Conservation (phyloP, 768 basidiomycete genomes). For the Leucosporidium yakuticum region DNA sequence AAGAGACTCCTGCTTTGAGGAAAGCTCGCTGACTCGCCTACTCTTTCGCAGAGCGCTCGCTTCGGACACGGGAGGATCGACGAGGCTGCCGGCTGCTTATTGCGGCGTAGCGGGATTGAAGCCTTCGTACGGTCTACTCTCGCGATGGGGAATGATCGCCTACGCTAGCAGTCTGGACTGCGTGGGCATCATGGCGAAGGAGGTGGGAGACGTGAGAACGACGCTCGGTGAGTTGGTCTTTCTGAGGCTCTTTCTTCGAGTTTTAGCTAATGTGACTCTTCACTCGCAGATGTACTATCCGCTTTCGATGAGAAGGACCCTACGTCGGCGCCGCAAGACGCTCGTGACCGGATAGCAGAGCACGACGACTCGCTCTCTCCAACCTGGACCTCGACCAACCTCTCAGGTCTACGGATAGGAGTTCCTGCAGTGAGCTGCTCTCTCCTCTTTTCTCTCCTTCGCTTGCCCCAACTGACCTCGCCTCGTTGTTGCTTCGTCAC, state of each 20-base stretch:
- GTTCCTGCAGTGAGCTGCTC: conserved; percentile 10
- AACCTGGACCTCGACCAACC: not conserved
- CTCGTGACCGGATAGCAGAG: not conserved
- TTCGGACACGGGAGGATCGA: conserved; percentile 94
- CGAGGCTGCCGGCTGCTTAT: conserved; percentile 85
- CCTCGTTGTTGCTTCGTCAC: not conserved
- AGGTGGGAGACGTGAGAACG: conserved; percentile 50
- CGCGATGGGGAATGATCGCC: conserved; percentile 85
- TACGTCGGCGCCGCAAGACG: conserved; percentile 17
- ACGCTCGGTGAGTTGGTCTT: conserved; percentile 59
- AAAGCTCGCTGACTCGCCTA: not conserved
- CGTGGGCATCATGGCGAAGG: conserved; percentile 69
- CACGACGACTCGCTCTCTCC: not conserved
- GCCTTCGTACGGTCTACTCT: conserved; percentile 87
- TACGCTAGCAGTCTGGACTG: conserved; percentile 95
- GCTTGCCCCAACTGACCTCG: not conserved
- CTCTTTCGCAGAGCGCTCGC: conserved; percentile 66
- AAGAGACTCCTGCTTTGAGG: not conserved
- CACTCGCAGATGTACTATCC: conserved; percentile 10
- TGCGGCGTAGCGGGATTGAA: conserved; percentile 89
- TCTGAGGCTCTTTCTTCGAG: not conserved
- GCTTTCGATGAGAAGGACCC: conserved; percentile 34
- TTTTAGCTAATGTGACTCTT: not conserved
- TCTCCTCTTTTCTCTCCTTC: too few relatives aligned
- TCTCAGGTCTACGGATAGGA: conserved; percentile 21